Base-by-base conservation (phyloP, 768 basidiomycete genomes). In the Tylopilus sp. region DNA sequence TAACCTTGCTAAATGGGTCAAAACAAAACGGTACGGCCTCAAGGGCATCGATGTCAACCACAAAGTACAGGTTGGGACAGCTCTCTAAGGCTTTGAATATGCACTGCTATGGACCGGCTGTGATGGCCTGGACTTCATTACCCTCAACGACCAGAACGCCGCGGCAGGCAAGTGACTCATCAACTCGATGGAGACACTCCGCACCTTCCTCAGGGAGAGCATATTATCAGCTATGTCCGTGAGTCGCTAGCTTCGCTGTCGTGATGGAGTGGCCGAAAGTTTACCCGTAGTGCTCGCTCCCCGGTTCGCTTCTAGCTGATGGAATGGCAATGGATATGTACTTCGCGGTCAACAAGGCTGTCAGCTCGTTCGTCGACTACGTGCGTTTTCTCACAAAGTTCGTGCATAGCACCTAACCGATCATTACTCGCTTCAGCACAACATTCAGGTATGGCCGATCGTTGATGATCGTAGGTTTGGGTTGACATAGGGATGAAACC, bases 11-110 rank as follows among this genome's bases (percentile, higher is more conserved):
- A 61, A 65, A 2, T 78, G 70, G 69, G 78, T 79, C 31, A 69
- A 66, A n/a, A n/a, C n/a, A n/a, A n/a, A n/a, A 28, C 23, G 75
- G 51, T 79, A 77, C 55, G 63, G 65, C 21, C 54, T 80, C 36
- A 75, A 79, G 46, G 79, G 79, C 31, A 72, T 79, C 3, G 79
- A 81, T 47, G 66, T 80, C 40, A 79, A 80, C 60, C 79, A 79
- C 47, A 79, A 75, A 52, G 71, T 68, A 44, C 23, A 7, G 7
- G 15, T 46, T n/a, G n/a, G n/a, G n/a, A n/a, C n/a, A n/a, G n/a
- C n/a, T 45, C 11, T 3, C 25, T 39, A 20, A 9, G 20, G 15
- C 18, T 6, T 17, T 5, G 18, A 7, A 25, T 12, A n/a, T 25
- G 1, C 3, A 12, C 30, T 38, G 51, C 38, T 35, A 15, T 2